Base-by-base conservation (phyloP, 768 basidiomycete species). In the Leccinum ochraceum region DNA sequence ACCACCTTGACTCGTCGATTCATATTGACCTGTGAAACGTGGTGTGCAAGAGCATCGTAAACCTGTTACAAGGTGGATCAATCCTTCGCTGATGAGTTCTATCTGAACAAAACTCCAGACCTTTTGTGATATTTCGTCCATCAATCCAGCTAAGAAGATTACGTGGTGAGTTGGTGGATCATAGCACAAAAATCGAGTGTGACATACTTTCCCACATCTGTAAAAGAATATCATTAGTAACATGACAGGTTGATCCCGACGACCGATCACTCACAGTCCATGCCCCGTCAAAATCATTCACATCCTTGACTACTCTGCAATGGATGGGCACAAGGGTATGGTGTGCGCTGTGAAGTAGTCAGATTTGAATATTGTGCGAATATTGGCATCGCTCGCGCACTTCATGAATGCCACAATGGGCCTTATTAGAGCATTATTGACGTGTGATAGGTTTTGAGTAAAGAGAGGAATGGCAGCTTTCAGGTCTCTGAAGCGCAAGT, bases 401-500 rank as follows among this genome's bases (percentile, higher is more conserved):
- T 97, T 97, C 87, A 98, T 95, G 71, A 99, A 99, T 1, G 94
- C 96, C 16, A 98, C 97, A 63, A 99, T 98, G 4, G 97, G 95
- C 67, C 97, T 75, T 52, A 97, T 89, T 26, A 98, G 78, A 22
- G 97, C 97, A 69, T 88, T 92, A 68, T 96, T 97, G 62, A 92
- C 89, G 69, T 96, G 93, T 49, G 92, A 92, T 59, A 99, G 72
- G 69, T 97, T 92, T 50, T 81, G 82, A 34, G 94, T 87, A 77
- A 95, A 98, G 54, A 96, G 83, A 1, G 97, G 97, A 13, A 99
- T 92, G 24, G 86, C 90, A 44, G 97, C 95, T 76, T 98, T 98
- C 71, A 99, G 70, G 75, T 99, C 97, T 53, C 95, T 82, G 75
- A 99, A 98, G 60, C 97, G 78, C 64, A 99, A 70, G 76, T 98